Evolutionary conservation across 164 flowering plant species (phyloP).

Genomic region (Echeveria elegans): DNA sequence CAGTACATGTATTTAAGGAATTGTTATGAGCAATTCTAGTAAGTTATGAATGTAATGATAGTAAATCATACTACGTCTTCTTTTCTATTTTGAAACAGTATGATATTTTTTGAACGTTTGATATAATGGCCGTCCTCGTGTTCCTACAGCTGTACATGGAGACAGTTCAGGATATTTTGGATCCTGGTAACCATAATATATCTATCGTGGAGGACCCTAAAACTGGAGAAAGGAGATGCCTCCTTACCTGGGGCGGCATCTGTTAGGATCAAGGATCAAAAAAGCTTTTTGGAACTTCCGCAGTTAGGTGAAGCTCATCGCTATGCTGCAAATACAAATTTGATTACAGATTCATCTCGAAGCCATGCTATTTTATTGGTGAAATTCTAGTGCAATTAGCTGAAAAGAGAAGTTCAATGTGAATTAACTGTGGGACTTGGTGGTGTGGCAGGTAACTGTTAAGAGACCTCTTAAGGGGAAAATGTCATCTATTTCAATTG

Average conservation of each 20-base stretch:
- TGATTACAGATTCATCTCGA: slow-evolving; percentile 94
- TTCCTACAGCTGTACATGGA: slow-evolving; percentile 93
- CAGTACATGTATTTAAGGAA: too few species aligned
- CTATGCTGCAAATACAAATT: slow-evolving; percentile 88
- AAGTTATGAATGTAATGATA: too few species aligned
- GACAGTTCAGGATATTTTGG: slow-evolving; percentile 92
- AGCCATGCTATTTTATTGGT: slow-evolving; percentile 98
- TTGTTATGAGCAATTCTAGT: too few species aligned
- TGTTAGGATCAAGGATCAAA: slow-evolving; percentile 79
- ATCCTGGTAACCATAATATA: slow-evolving; percentile 80
- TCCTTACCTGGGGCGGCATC: slow-evolving; percentile 66
- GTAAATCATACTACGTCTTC: too few species aligned
- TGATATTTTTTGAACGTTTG: background rate
- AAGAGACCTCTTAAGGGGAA: slow-evolving; percentile 60
- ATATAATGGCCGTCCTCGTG: background rate
- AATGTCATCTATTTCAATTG: too few species aligned
- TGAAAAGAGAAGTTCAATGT: background rate
- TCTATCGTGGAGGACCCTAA: slow-evolving; percentile 87
- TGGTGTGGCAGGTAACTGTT: slow-evolving; percentile 53
- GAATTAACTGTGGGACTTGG: background rate
- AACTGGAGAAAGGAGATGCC: slow-evolving; percentile 93
- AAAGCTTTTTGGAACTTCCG: slow-evolving; percentile 70
- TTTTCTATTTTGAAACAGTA: too few species aligned
- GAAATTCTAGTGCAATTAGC: slow-evolving; percentile 5
- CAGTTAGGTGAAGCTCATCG: slow-evolving; percentile 87